These are phyloP conservation scores for Dissophora ornata DNA, from an alignment of 192 early-diverging fungal genomes.

Conservation along the genomic window DNA sequence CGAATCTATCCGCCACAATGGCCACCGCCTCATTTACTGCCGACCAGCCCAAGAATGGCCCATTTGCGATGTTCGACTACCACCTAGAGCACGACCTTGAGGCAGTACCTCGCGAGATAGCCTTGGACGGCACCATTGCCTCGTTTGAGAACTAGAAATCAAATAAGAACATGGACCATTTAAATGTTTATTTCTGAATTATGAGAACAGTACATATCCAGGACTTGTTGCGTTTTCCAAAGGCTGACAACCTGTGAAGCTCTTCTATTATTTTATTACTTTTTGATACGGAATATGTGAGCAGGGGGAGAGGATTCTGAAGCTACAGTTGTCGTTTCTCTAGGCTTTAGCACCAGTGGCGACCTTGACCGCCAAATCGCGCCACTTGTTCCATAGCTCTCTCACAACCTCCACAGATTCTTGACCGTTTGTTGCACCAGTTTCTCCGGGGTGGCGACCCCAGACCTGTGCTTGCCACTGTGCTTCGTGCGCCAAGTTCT, in stretches of 20 bases:
- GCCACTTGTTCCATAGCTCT: conserved; percentile 14
- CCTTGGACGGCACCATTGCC: conserved; percentile 37
- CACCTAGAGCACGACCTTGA: conserved; percentile 13
- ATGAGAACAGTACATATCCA: too few relatives aligned
- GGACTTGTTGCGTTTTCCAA: too few relatives aligned
- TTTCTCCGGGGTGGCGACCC: conserved; percentile 23
- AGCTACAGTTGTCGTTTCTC: too few relatives aligned
- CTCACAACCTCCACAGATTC: conserved; percentile 37
- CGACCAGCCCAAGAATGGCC: conserved; percentile 32
- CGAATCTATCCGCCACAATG: conserved; percentile 38
- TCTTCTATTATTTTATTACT: not conserved
- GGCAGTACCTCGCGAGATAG: conserved; percentile 16
- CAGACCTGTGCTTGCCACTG: conserved; percentile 35
- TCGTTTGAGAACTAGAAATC: conserved; percentile 30
- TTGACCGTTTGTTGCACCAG: conserved; percentile 23
- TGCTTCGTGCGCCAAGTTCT: conserved; percentile 14
- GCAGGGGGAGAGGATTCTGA: too few relatives aligned
- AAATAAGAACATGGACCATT: not conserved
- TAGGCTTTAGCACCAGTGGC: conserved; percentile 29
- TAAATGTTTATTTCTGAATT: too few relatives aligned
- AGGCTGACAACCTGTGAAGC: too few relatives aligned
- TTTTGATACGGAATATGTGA: not conserved
- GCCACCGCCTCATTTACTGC: conserved; percentile 16
- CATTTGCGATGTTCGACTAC: conserved; percentile 32
- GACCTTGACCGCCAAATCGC: conserved; percentile 12